Evolutionary conservation across 169 alveolate genomes (phyloP).

Genomic region (Plasmodium inui): DNA sequence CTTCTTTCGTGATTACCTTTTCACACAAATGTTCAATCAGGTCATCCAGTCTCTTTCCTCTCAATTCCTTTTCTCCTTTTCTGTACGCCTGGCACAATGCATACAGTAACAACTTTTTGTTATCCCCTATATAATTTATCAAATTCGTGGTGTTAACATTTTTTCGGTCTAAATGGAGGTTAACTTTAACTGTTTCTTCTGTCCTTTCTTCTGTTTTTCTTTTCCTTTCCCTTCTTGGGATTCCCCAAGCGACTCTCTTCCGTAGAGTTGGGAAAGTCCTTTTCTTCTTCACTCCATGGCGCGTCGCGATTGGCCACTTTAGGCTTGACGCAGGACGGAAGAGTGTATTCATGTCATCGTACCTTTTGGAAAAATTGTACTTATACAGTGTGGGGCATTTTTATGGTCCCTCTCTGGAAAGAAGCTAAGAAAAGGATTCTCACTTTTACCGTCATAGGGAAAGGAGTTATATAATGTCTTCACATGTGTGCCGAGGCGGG

Average conservation of each 20-base stretch:
- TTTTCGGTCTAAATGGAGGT: constrained; percentile 13
- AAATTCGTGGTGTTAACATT: constrained; percentile 11
- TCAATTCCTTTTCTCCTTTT: not conserved
- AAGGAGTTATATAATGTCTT: not conserved
- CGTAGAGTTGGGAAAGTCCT: not conserved
- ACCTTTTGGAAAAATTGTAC: not conserved
- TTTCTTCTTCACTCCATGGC: not conserved
- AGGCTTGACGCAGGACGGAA: not conserved
- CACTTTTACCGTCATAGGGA: not conserved
- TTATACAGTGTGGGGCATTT: not conserved
- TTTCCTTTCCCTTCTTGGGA: not conserved
- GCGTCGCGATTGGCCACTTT: not conserved
- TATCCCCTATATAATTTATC: constrained; percentile 16
- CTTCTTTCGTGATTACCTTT: constrained; percentile 1
- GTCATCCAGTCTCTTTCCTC: not conserved
- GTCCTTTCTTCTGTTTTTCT: not conserved
- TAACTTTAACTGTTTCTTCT: not conserved
- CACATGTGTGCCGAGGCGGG: not conserved
- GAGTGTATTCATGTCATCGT: not conserved
- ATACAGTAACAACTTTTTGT: constrained; percentile 43
- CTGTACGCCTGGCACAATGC: constrained; percentile 16
- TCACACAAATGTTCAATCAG: not conserved
- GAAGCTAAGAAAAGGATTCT: not conserved
- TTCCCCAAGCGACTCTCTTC: not conserved
- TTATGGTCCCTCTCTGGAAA: not conserved